Conservation (phyloP, 2,329 filamentous ascomycete genomes). For the Pseudogymnoascus sp. region DNA sequence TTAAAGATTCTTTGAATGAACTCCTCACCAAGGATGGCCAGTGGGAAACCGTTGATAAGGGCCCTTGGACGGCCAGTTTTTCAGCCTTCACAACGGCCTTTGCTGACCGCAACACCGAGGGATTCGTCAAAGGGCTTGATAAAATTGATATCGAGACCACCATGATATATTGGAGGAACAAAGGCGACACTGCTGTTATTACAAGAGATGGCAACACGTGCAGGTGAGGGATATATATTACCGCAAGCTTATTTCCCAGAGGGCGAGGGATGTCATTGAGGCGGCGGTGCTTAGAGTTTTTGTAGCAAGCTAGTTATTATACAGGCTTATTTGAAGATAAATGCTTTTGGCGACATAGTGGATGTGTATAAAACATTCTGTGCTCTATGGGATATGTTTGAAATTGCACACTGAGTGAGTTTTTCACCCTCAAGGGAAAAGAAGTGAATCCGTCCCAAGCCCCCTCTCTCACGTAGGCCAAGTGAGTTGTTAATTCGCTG, state of each 20-base stretch:
- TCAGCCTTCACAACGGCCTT: not conserved
- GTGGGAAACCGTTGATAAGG: not conserved
- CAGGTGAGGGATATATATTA: not conserved
- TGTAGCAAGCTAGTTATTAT: not conserved
- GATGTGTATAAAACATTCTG: not conserved
- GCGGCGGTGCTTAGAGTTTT: not conserved
- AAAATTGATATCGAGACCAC: not conserved
- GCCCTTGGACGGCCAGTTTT: not conserved
- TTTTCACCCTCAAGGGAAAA: too few species aligned
- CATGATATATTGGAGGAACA: not conserved
- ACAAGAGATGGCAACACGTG: not conserved
- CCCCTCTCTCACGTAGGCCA: conserved; percentile 7
- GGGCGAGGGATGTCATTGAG: not conserved
- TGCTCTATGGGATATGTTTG: not conserved
- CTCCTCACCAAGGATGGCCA: not conserved
- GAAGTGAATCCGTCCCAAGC: not conserved
- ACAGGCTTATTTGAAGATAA: not conserved
- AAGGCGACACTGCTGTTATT: not conserved
- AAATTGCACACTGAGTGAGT: too few species aligned
- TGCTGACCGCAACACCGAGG: not conserved
- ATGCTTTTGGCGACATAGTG: not conserved
- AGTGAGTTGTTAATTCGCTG: not conserved
- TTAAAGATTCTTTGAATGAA: not conserved
- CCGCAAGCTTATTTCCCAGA: not conserved
- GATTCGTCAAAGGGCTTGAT: not conserved